These are phyloP conservation scores for Paraconiothyrium sp. DNA, from an alignment of 2,329 filamentous ascomycete genomes.

Conservation along the genomic window DNA sequence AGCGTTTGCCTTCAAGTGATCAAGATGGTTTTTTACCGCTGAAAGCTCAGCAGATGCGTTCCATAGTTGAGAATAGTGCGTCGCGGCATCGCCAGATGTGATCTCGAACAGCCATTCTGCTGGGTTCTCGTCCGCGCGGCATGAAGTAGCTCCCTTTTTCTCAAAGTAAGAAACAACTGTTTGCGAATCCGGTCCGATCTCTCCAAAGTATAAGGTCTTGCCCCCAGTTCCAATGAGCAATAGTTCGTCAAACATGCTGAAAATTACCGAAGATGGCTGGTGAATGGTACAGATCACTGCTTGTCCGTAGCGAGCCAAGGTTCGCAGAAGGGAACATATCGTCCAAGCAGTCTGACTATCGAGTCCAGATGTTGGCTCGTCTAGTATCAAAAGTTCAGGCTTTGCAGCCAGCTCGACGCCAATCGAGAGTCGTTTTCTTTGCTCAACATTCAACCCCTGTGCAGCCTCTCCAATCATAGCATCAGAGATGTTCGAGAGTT, in stretches of 20 bases:
- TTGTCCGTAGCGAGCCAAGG: slow-evolving; percentile 65
- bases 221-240: slow-evolving; percentile 78
- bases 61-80: background rate
- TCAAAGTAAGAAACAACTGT: slow-evolving; percentile 76
- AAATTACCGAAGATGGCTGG: slow-evolving; percentile 86
- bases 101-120: slow-evolving; percentile 73
- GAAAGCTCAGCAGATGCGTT: background rate
- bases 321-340: slow-evolving; percentile 26
- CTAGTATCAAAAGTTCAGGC: slow-evolving; percentile 20
- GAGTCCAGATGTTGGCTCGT: slow-evolving; percentile 76
- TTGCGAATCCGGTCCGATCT: slow-evolving; percentile 73
- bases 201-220: slow-evolving; percentile 79
- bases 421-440: slow-evolving; percentile 69
- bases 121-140: slow-evolving; percentile 73
- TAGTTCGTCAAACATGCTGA: slow-evolving; percentile 83
- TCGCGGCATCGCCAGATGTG: background rate
- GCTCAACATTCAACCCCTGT: slow-evolving; percentile 53
- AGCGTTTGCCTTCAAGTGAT: background rate
- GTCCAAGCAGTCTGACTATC: slow-evolving; percentile 57
- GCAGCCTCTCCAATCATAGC: slow-evolving; percentile 20
- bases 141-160: slow-evolving; percentile 68
- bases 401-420: slow-evolving; percentile 53
- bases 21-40: background rate
- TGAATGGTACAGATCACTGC: slow-evolving; percentile 73
- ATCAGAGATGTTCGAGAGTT: slow-evolving; percentile 16